These are phyloP conservation scores for Phyllosticta paracitricarpa DNA, from an alignment of 2,329 filamentous ascomycete species.

Conservation along the genomic window DNA sequence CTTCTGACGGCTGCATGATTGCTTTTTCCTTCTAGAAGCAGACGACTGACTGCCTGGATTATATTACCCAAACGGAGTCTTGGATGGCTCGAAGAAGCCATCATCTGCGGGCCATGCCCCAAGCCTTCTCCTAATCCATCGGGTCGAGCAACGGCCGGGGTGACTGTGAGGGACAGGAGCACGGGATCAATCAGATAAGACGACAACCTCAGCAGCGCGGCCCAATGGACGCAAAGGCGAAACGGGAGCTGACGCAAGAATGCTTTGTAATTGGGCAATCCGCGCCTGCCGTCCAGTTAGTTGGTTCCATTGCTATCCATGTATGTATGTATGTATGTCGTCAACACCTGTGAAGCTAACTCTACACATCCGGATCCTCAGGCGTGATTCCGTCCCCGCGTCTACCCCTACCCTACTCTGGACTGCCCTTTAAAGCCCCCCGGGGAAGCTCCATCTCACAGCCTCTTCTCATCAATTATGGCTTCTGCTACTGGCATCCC, in stretches of 20 bases:
- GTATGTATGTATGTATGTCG: not conserved
- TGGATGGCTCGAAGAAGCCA: not conserved
- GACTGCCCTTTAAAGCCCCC: constrained; percentile 1
- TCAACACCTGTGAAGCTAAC: constrained; percentile 2
- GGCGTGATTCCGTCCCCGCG: constrained; percentile 4
- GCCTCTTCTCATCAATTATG: constrained; percentile 36
- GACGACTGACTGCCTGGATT: not conserved
- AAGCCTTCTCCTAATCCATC: not conserved
- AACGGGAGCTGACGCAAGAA: not conserved
- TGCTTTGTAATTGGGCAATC: constrained; percentile 1
- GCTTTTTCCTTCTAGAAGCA: not conserved
- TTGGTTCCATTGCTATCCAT: not conserved
- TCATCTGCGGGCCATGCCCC: not conserved
- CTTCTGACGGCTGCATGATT: not conserved
- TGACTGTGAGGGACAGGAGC: not conserved
- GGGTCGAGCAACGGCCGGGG: not conserved
- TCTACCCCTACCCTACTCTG: not conserved
- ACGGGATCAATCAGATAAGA: not conserved
- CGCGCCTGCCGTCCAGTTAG: not conserved
- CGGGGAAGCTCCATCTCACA: not conserved
- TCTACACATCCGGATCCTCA: not conserved
- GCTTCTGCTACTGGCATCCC: constrained; percentile 60
- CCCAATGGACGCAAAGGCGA: constrained; percentile 1
- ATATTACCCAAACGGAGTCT: not conserved
- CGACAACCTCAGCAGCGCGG: not conserved